Evolutionary conservation across 441 rosid genomes (phyloP).

Genomic region (Capsella rubella): DNA sequence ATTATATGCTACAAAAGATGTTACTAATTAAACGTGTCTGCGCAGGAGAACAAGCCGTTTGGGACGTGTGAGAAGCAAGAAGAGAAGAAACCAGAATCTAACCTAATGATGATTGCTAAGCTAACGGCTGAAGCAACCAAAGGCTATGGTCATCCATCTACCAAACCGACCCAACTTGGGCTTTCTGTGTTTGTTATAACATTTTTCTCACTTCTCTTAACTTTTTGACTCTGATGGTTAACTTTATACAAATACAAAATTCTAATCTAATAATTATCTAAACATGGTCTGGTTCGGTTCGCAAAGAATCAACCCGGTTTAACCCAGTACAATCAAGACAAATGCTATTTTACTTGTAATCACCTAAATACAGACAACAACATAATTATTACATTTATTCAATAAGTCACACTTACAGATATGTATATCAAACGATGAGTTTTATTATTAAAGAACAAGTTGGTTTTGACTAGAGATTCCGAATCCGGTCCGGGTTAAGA

Average conservation of each 20-base stretch:
- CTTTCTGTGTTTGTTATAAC: slow-evolving; percentile 45
- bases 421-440: not conserved
- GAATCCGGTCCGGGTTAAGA: slow-evolving; percentile 38
- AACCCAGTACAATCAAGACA: not conserved
- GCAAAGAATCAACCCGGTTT: slow-evolving; percentile 8
- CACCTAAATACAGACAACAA: not conserved
- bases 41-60: slow-evolving; percentile 43
- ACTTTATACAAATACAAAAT: slow-evolving; percentile 12
- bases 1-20: slow-evolving; percentile 11
- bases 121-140: slow-evolving; percentile 41
- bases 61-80: slow-evolving; percentile 44
- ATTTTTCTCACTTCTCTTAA: slow-evolving; percentile 32
- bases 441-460: not conserved
- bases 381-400: not conserved
- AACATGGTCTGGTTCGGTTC: slow-evolving; percentile 12
- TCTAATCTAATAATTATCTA: not conserved
- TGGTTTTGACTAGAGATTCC: slow-evolving; percentile 32
- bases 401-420: slow-evolving; percentile 1
- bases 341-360: slow-evolving; percentile 17
- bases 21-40: not conserved
- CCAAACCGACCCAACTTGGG: slow-evolving; percentile 49
- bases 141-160: slow-evolving; percentile 38
- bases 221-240: slow-evolving; percentile 33
- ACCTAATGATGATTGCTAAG: slow-evolving; percentile 41
- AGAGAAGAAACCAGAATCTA: slow-evolving; percentile 35